Evolutionary conservation across 1,284 basidiomycete genomes (phyloP).

Genomic region (Fomitopsis schrenkii): DNA sequence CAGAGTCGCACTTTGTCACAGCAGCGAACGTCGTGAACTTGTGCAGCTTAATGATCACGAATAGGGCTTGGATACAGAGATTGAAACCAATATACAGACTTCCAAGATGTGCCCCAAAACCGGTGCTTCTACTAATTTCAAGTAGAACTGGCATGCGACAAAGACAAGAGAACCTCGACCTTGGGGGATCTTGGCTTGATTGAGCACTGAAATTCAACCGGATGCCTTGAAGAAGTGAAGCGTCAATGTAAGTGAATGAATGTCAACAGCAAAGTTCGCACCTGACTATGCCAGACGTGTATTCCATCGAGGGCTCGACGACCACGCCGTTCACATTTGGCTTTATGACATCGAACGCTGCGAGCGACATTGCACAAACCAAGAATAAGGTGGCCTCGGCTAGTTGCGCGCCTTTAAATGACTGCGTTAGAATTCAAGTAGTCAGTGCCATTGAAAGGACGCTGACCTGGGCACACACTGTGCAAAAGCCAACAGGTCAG

Average conservation of each 20-base stretch:
- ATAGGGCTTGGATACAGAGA: not conserved
- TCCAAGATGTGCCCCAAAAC: not conserved
- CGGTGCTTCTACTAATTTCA: not conserved
- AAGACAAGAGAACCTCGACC: constrained; percentile 13
- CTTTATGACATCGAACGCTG: constrained; percentile 27
- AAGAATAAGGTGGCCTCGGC: constrained; percentile 29
- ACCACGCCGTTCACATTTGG: constrained; percentile 17
- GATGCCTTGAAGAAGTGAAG: constrained; percentile 19
- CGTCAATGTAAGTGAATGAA: no score
- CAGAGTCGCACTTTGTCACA: no score
- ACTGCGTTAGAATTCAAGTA: not conserved
- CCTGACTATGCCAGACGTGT: constrained; percentile 20
- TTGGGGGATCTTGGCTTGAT: constrained; percentile 24
- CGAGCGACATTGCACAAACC: constrained; percentile 24
- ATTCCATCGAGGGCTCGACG: constrained; percentile 17
- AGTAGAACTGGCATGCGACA: not conserved
- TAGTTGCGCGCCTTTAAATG: constrained; percentile 17
- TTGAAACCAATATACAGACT: not conserved
- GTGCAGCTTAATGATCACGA: not conserved
- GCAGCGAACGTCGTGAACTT: no score
- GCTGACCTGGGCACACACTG: constrained; percentile 18
- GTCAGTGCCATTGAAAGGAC: not conserved
- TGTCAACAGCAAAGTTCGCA: not conserved
- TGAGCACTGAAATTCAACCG: constrained; percentile 26
- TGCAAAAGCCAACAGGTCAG: no score